Evolutionary conservation across 2,329 filamentous ascomycete genomes (phyloP).

Genomic region (Oidium heveae): DNA sequence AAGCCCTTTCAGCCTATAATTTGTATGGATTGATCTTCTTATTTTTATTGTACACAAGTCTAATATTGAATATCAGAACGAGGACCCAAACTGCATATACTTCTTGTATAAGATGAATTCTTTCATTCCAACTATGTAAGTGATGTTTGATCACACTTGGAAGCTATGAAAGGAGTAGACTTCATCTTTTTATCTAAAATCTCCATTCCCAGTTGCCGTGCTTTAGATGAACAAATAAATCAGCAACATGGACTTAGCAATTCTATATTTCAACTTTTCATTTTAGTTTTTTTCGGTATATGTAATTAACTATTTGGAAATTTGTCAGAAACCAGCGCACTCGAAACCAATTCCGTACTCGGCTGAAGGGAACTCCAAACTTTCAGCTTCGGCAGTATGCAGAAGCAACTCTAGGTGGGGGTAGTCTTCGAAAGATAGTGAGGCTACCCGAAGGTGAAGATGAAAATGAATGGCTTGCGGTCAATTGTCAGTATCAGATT

Average conservation of each 20-base stretch:
- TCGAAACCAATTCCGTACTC: conserved; percentile 75
- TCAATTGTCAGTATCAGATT: conserved; percentile 45
- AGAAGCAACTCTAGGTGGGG: conserved; percentile 84
- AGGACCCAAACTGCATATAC: too few species aligned
- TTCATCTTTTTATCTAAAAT: too few species aligned
- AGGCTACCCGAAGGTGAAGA: conserved; percentile 94
- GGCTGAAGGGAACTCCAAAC: conserved; percentile 67
- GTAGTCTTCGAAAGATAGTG: conserved; percentile 85
- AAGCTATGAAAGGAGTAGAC: too few species aligned
- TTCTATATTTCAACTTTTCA: neutral
- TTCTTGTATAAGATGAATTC: conserved; percentile 31
- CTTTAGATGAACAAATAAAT: too few species aligned
- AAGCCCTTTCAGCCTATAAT: too few species aligned
- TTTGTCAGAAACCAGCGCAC: conserved; percentile 53
- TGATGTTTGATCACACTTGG: conserved; percentile 15
- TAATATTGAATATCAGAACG: too few species aligned
- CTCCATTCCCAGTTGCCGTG: too few species aligned
- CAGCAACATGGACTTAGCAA: neutral
- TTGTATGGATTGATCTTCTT: too few species aligned
- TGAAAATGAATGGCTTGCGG: conserved; percentile 91
- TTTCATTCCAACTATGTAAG: conserved; percentile 63
- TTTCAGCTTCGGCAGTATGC: conserved; percentile 96
- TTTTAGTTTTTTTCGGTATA: neutral
- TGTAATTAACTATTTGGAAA: neutral
- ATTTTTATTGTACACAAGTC: too few species aligned